Percentiles rank a stretch among this genome's conserved stretches.
phyloP scores from a whole-genome alignment of 176 grass and related monocot genomes.

The Triticum monococcum region DNA sequence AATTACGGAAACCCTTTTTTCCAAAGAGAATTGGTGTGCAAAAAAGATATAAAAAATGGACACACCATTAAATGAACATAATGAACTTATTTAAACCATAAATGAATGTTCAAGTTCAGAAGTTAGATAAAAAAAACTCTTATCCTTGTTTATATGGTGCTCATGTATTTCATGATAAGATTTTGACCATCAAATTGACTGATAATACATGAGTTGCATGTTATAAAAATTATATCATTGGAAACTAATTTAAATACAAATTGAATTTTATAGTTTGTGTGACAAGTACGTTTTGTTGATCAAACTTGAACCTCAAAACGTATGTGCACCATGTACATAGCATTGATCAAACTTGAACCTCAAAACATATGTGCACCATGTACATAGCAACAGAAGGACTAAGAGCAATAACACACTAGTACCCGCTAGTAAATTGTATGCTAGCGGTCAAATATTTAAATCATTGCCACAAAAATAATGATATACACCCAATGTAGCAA shows the following conservation, averaged over 20 bases:
- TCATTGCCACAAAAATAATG: constrained; percentile 31
- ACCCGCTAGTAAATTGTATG: neutral
- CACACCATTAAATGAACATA: neutral
- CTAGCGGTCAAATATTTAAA: constrained; percentile 27
- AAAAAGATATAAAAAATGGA: neutral
- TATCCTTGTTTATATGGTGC: neutral
- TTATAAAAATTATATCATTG: neutral
- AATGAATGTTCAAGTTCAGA: neutral
- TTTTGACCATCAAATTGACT: neutral
- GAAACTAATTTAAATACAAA: neutral
- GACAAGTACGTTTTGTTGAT: neutral
- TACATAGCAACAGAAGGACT: neutral
- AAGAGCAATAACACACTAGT: neutral
- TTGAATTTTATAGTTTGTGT: neutral
- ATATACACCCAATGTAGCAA: constrained; percentile 29
- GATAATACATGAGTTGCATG: neutral
- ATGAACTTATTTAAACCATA: neutral
- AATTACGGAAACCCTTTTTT: neutral
- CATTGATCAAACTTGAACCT: neutral
- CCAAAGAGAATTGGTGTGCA: too few species aligned
- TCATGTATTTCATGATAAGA: neutral
- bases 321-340: neutral
- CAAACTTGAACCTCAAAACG: neutral
- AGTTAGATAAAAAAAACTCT: neutral
- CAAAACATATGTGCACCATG: neutral